Evolutionary conservation across 2,329 filamentous ascomycete genomes (phyloP).

Genomic region (Stemphylium vesicarium): DNA sequence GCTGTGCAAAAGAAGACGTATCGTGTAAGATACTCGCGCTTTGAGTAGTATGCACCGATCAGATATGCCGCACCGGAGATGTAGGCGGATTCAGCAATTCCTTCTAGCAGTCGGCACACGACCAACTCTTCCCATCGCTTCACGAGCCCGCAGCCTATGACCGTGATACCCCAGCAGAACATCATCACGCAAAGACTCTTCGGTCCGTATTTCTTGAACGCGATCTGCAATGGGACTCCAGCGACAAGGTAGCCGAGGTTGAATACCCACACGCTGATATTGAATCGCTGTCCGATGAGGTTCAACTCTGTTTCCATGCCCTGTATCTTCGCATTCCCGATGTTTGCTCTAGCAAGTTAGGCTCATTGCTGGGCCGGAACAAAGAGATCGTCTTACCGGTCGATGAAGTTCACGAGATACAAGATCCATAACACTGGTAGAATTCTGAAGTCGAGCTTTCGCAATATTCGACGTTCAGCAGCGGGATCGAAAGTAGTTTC

Average conservation of each 20-base stretch:
- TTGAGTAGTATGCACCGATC: conserved; percentile 54
- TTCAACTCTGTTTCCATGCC: conserved; percentile 46
- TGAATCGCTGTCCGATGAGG: conserved; percentile 46
- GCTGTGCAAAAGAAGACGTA: conserved; percentile 60
- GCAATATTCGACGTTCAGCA: conserved; percentile 34
- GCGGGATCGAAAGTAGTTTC: conserved; percentile 28
- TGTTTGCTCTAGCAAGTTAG: conserved; percentile 24
- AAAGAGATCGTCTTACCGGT: conserved; percentile 23
- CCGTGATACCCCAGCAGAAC: conserved; percentile 43
- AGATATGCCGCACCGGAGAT: conserved; percentile 39
- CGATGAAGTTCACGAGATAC: conserved; percentile 43
- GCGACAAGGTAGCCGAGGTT: conserved; percentile 47
- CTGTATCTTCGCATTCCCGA: conserved; percentile 46
- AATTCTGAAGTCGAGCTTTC: conserved; percentile 40
- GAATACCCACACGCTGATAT: conserved; percentile 48
- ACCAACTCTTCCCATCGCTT: conserved; percentile 38
- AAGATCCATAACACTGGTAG: conserved; percentile 43
- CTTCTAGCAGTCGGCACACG: conserved; percentile 38
- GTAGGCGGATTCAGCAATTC: conserved; percentile 40
- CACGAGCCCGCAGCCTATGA: conserved; percentile 41
- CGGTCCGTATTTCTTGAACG: conserved; percentile 44
- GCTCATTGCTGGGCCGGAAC: background rate
- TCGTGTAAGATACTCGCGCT: conserved; percentile 60
- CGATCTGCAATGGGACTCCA: conserved; percentile 43
- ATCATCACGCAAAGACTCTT: conserved; percentile 45